A percentile compares a stretch with the other conserved stretches of the same genome.
Evolutionary conservation across 169 alveolate genomes (phyloP).

Genomic region (Plasmodium gaboni): DNA sequence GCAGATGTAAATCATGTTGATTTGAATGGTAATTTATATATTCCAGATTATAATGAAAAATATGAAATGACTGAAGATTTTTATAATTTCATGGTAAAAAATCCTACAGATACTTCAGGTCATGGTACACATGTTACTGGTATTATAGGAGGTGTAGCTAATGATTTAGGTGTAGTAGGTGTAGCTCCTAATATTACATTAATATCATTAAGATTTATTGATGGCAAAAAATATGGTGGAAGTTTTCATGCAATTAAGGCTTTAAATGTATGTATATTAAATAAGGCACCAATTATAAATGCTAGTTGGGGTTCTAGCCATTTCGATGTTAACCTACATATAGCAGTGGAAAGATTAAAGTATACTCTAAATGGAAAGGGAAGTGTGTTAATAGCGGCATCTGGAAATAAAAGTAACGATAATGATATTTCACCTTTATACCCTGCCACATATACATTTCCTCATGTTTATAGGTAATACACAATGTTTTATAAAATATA

Average conservation of each 20-base stretch:
- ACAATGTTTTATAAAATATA: too few relatives aligned
- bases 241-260: slow-evolving; percentile 72
- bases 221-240: slow-evolving; percentile 62
- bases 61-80: slow-evolving; percentile 70
- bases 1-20: slow-evolving; percentile 88
- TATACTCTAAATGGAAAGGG: slow-evolving; percentile 65
- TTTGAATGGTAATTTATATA: slow-evolving; percentile 83
- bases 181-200: slow-evolving; percentile 62
- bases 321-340: slow-evolving; percentile 29
- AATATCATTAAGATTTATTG: slow-evolving; percentile 70
- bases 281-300: slow-evolving; percentile 60
- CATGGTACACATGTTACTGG: slow-evolving; percentile 91
- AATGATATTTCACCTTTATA: slow-evolving; percentile 45
- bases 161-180: slow-evolving; percentile 70
- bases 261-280: slow-evolving; percentile 63
- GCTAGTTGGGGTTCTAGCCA: slow-evolving; percentile 75
- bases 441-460: slow-evolving; percentile 44
- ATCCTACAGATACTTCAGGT: slow-evolving; percentile 86
- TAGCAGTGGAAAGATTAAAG: slow-evolving; percentile 51
- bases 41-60: slow-evolving; percentile 80
- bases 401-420: slow-evolving; percentile 57
- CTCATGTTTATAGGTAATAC: slow-evolving; percentile 47
- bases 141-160: slow-evolving; percentile 74
- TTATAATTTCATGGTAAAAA: slow-evolving; percentile 63
- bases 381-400: slow-evolving; percentile 38